These are phyloP conservation scores for Trametes coccinea DNA, from an alignment of 768 basidiomycete species.

Conservation along the genomic window DNA sequence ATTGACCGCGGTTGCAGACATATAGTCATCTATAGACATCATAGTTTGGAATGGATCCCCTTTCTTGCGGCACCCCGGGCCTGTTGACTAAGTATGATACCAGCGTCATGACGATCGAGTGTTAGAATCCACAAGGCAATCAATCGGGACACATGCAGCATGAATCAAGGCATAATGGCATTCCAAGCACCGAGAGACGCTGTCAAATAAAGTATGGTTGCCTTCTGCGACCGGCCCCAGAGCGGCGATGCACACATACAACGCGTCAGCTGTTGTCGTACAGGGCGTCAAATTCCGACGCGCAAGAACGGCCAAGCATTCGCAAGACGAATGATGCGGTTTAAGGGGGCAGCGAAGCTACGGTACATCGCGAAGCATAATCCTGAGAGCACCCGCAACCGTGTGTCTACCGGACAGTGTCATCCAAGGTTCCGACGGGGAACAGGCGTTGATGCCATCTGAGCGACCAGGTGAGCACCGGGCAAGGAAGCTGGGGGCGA, in stretches of 20 bases:
- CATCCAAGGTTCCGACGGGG: conserved; percentile 7
- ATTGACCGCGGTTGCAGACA: no score
- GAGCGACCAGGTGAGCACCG: not conserved
- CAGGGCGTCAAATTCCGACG: not conserved
- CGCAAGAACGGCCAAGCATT: not conserved
- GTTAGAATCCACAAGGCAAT: no score
- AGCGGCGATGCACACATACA: not conserved
- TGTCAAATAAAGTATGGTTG: not conserved
- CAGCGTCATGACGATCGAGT: no score
- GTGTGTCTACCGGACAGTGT: not conserved
- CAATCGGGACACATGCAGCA: no score
- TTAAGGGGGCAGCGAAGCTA: not conserved
- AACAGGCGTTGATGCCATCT: conserved; percentile 15
- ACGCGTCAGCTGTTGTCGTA: conserved; percentile 1
- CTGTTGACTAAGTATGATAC: no score
- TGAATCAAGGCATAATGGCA: no score
- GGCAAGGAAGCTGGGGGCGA: not conserved
- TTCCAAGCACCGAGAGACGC: not conserved
- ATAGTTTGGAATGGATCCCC: no score
- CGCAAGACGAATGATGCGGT: not conserved
- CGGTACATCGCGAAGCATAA: not conserved
- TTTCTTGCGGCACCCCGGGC: no score
- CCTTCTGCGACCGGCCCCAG: not conserved
- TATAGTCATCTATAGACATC: no score
- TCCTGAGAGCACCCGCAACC: not conserved